Evolutionary conservation across 345 rosid genomes (phyloP).

Genomic region (Abelmoschus esculentus): DNA sequence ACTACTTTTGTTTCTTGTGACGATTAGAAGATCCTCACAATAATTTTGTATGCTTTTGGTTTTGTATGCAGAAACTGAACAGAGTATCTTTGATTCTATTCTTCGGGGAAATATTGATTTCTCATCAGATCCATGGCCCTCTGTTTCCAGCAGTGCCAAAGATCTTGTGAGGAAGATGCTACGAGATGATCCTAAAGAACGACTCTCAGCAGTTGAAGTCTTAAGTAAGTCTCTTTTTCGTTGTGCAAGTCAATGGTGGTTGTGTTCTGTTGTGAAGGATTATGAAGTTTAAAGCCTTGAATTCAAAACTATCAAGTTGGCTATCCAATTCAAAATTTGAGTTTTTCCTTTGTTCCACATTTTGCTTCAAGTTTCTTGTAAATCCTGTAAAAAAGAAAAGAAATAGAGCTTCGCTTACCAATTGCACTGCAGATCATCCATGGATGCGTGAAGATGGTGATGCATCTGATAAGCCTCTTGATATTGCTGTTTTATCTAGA

Average conservation of each 20-base stretch:
- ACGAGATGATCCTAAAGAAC: constrained; percentile 51
- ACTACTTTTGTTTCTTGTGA: constrained; percentile 4
- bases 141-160: constrained; percentile 69
- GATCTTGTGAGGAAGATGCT: constrained; percentile 92
- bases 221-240: constrained; percentile 47
- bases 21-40: too few relatives aligned
- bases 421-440: constrained; percentile 63
- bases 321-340: neutral
- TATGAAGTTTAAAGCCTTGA: neutral
- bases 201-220: constrained; percentile 69
- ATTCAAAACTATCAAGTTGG: neutral
- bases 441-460: constrained; percentile 93
- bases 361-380: constrained; percentile 1
- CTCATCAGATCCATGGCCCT: constrained; percentile 80
- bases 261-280: neutral
- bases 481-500: constrained; percentile 83
- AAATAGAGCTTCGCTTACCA: constrained; percentile 9
- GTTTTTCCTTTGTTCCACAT: neutral
- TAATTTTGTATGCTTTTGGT: neutral
- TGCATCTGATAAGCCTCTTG: constrained; percentile 97
- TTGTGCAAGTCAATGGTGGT: too few relatives aligned
- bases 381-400: neutral
- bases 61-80: constrained; percentile 57
- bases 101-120: constrained; percentile 63
- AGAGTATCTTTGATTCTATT: constrained; percentile 67